Percentiles rank a stretch among this genome's conserved stretches.
Conservation (phyloP, 352 stramenopile species). For the Globisporangium nagaii region DNA sequence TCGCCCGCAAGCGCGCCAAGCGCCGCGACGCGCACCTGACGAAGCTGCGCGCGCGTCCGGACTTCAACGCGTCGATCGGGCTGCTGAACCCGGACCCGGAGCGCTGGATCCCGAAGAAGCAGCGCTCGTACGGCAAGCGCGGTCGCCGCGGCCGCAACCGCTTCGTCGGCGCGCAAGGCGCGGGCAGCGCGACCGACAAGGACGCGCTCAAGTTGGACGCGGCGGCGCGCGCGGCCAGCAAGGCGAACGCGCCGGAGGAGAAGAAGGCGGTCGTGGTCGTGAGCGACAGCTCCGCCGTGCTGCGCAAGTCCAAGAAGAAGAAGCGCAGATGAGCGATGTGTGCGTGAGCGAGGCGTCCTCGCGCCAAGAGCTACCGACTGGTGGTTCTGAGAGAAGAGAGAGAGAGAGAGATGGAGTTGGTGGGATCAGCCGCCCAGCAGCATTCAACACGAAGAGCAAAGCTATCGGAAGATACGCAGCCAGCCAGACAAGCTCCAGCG, state of each 20-base stretch:
- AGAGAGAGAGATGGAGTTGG: not conserved
- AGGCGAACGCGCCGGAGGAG: slow-evolving; percentile 42
- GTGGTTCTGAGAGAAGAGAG: not conserved
- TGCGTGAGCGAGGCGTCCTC: not conserved
- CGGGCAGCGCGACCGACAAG: slow-evolving; percentile 76
- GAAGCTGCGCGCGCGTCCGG: slow-evolving; percentile 46
- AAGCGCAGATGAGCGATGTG: slow-evolving; percentile 60
- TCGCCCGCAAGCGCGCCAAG: slow-evolving; percentile 72
- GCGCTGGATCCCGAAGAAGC: slow-evolving; percentile 84
- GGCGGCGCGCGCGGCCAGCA: slow-evolving; percentile 64
- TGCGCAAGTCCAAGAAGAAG: slow-evolving; percentile 85
- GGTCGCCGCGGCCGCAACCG: slow-evolving; percentile 72
- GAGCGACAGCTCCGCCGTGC: slow-evolving; percentile 42
- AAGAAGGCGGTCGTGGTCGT: slow-evolving; percentile 59
- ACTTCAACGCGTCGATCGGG: slow-evolving; percentile 78
- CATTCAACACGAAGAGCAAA: not conserved
- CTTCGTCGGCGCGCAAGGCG: slow-evolving; percentile 77
- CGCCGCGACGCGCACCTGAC: slow-evolving; percentile 53
- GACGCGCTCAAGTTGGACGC: slow-evolving; percentile 79
- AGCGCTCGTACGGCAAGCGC: slow-evolving; percentile 73
- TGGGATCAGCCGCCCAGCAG: not conserved
- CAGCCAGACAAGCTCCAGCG: no score
- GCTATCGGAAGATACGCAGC: no score
- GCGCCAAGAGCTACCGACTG: not conserved
- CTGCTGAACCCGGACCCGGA: slow-evolving; percentile 73